Conservation (phyloP, 2,329 filamentous ascomycete species). For the Colletotrichum eleusines region DNA sequence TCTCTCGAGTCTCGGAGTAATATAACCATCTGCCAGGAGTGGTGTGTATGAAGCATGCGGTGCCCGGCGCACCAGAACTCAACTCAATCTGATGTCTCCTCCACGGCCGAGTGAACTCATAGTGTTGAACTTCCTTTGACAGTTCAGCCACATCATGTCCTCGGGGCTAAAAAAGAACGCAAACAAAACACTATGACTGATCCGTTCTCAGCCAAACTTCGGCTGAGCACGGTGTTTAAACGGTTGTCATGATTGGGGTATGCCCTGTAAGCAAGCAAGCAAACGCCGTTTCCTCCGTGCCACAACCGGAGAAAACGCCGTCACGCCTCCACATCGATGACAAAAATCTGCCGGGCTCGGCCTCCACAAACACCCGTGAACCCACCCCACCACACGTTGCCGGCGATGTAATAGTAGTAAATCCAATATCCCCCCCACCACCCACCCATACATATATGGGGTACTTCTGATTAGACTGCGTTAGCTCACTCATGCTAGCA, state of each 20-base stretch:
- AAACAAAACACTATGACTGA: neutral
- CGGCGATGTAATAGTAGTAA: no score
- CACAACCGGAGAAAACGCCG: constrained; percentile 3
- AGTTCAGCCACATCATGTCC: constrained; percentile 4
- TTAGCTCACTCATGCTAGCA: constrained; percentile 2
- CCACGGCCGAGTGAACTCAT: neutral
- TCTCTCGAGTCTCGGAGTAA: neutral
- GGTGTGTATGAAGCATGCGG: neutral
- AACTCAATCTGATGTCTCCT: neutral
- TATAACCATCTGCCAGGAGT: neutral
- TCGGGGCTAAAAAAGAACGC: neutral
- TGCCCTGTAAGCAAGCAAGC: constrained; percentile 59
- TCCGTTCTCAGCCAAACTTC: neutral
- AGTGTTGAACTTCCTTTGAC: neutral
- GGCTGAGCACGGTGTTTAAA: neutral
- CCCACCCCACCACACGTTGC: constrained; percentile 22
- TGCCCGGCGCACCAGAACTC: neutral
- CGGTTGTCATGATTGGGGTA: constrained; percentile 59
- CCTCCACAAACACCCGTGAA: constrained; percentile 29
- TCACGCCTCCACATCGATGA: constrained; percentile 22
- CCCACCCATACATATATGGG: constrained; percentile 19
- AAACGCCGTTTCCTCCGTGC: constrained; percentile 13
- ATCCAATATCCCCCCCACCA: constrained; percentile 16
- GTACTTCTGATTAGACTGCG: neutral
- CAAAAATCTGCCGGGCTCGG: neutral